Base-by-base conservation (phyloP, 106 monocot genomes). In the Iris macrosiphon region DNA sequence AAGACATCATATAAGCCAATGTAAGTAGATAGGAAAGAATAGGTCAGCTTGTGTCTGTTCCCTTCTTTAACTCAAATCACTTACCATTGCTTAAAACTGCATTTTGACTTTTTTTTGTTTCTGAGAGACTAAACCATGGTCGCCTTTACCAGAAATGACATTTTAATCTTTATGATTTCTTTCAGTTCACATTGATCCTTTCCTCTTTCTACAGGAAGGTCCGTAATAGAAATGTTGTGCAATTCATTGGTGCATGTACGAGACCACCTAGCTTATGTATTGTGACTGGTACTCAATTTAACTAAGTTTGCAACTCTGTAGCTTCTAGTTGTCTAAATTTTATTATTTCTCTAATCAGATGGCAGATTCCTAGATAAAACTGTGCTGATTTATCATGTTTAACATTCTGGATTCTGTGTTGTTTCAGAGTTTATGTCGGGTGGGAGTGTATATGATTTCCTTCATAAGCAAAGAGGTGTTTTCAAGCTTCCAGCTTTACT, bases 171-270 rank as follows among this genome's bases (percentile, higher is more conserved):
- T 17, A 28, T 40, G 25, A 40, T 4, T 18, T 20, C 14, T 26
- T 17, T 15, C 49, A 13, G 30, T 49, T 15, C 12, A 24, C 32
- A 25, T 54, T 13, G 23, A 26, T 54, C 25, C 15, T 41, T 6
- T 15, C 17, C 40, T 40, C 35, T 57, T 57, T 12, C 49, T 65
- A 38, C 64, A 93, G 93, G 69, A 88, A 88, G 61, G 78, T 93
- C 42, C 77, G 80, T 14, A 88, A 93, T 67, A 84, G 75, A 56
- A 83, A 93, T 75, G 84, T 84, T 54, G 88, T 93, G 52, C 87
- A 88, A 54, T 93, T 93, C 72, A 80, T 93, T 55, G 93, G 93
- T 53, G 88, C 93, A 54, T 93, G 81, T 40, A 88, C 93, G 14
- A 77, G 58, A 27, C 75, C 88, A 22, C 74, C 88, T 18, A 72